Conservation (phyloP, 2,329 filamentous ascomycete genomes). For the Westerdykella aurantiaca region DNA sequence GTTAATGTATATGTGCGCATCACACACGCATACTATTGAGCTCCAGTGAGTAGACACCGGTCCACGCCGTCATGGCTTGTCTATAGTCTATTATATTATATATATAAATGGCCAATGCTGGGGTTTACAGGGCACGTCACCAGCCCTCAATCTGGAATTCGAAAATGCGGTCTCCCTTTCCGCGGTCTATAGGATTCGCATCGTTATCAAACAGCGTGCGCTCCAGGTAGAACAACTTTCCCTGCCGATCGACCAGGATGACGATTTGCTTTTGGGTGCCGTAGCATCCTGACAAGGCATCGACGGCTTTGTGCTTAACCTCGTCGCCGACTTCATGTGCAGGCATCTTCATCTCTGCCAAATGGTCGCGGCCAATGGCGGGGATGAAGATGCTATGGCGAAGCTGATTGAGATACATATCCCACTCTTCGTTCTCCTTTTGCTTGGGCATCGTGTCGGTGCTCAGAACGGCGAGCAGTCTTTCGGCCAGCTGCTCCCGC, state of each 20-base stretch:
- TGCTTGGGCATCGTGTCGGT: slow-evolving; percentile 52
- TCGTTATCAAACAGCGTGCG: slow-evolving; percentile 54
- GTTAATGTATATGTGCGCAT: too few relatives aligned
- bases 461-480: slow-evolving; percentile 49
- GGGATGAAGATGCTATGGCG: slow-evolving; percentile 58
- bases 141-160: slow-evolving; percentile 46
- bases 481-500: slow-evolving; percentile 47
- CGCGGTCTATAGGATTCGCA: slow-evolving; percentile 43
- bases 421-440: slow-evolving; percentile 45
- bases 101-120: not conserved
- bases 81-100: too few relatives aligned
- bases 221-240: slow-evolving; percentile 57
- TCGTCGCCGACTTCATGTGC: slow-evolving; percentile 37
- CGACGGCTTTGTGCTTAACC: slow-evolving; percentile 32
- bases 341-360: slow-evolving; percentile 35
- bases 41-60: too few relatives aligned
- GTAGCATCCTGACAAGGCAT: slow-evolving; percentile 49
- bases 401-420: slow-evolving; percentile 52
- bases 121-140: slow-evolving; percentile 1
- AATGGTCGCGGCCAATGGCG: slow-evolving; percentile 45
- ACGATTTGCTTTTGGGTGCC: slow-evolving; percentile 62
- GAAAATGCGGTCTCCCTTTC: slow-evolving; percentile 44
- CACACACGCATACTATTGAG: too few relatives aligned
- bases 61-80: too few relatives aligned
- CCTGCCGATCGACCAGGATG: slow-evolving; percentile 51